Base-by-base conservation (phyloP, 306 rosid genomes). In the Trichosanthes cucumerina region DNA sequence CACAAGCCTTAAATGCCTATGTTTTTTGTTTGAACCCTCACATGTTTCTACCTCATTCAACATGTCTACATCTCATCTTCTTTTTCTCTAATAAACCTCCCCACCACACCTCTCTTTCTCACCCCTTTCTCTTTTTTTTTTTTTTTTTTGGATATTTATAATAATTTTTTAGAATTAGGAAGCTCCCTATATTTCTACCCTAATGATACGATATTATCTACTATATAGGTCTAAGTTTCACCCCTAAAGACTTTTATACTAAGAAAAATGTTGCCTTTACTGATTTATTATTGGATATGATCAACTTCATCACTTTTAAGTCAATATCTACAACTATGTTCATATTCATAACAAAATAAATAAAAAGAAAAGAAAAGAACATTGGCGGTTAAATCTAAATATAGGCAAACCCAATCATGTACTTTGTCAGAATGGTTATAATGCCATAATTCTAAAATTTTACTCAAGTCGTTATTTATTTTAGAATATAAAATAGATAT, bases 41-140 rank as follows among this genome's bases (percentile, higher is more conserved):
- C 74, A 66, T 36, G 74, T 69, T 69, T 69, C 75, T 69, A 41
- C 75, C 75, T 36, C 54, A n/a, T 69, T 41, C 75, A 39, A 69
- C 75, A 41, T 69, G 53, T 69, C 52, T 11, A 21, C 50, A 69
- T 69, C 75, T 69, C 75, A 68, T 68, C 52, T n/a, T 66, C 14
- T 34, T 36, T 57, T 64, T 18, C 71, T 34, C 23, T 34, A 64
- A 64, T 36, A 65, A 65, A 26, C 21, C 11, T 13, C 74, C 47
- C 53, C 6, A n/a, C 33, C 47, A 39, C 28, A 39, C 50, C 73
- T 8, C 28, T 66, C 24, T 34, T 3, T 31, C 5, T 63, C 9
- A 3, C 62, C 6, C 7, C 6, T 57, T 19, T 24, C 34, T 31
- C 41, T 31, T 6, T 28, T 62, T 0, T 28, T 62, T 3, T 58